A percentile compares a stretch with the other conserved stretches of the same genome.
phyloP scores from a whole-genome alignment of 2,329 filamentous ascomycete species.

The Paraphaeosphaeria sporulosa region DNA sequence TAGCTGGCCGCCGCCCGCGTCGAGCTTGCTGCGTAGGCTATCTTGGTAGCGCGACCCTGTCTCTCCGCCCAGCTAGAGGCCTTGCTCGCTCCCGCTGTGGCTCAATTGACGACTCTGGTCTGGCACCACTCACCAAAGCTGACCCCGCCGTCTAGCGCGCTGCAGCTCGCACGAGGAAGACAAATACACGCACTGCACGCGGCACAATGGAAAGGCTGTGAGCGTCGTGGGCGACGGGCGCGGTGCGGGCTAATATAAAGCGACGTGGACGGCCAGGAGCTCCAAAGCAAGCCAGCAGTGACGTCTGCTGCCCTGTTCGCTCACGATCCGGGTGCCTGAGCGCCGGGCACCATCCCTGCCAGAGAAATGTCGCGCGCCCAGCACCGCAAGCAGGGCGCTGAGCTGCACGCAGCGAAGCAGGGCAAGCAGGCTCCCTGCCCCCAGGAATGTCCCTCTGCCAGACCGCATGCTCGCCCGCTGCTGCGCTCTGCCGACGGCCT shows the following conservation, averaged over 20 bases:
- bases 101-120: neutral
- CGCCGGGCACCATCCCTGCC: neutral
- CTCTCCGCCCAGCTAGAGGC: neutral
- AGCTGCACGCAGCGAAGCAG: neutral
- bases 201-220: conserved; percentile 1
- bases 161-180: neutral
- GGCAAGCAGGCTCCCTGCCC: neutral
- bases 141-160: conserved; percentile 3
- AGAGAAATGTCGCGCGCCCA: neutral
- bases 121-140: conserved; percentile 5
- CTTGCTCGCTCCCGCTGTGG: conserved; percentile 1
- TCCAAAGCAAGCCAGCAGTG: neutral
- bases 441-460: neutral
- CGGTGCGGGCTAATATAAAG: neutral
- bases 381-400: neutral
- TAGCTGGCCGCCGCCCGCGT: conserved; percentile 2
- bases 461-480: neutral
- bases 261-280: conserved; percentile 5
- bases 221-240: neutral
- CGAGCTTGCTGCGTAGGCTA: neutral
- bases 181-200: neutral
- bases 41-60: conserved; percentile 5
- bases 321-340: conserved; percentile 8
- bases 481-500: neutral
- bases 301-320: conserved; percentile 9